These are phyloP conservation scores for Hypholoma sublateritium DNA, from an alignment of 768 basidiomycete genomes.

Conservation along the genomic window DNA sequence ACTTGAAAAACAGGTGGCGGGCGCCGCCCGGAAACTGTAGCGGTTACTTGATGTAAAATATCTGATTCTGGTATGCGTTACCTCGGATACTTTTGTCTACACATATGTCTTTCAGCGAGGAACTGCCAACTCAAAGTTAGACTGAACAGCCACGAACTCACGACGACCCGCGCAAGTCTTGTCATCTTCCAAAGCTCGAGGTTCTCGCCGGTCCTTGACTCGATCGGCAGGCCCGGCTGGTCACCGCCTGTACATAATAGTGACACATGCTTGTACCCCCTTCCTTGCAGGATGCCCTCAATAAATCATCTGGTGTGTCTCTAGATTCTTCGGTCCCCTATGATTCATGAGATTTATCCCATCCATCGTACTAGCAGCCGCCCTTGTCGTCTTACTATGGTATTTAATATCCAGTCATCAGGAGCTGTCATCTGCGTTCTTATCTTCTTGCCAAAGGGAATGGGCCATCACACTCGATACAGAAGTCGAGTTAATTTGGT, in stretches of 20 bases:
- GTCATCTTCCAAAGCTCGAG: too few species aligned
- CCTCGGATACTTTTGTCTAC: too few species aligned
- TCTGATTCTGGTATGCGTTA: too few species aligned
- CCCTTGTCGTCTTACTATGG: conserved; percentile 4
- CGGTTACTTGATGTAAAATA: too few species aligned
- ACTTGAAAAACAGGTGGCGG: too few species aligned
- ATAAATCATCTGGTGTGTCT: conserved; percentile 19
- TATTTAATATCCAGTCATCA: background rate
- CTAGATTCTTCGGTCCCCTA: background rate
- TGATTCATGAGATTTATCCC: background rate
- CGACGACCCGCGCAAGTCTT: too few species aligned
- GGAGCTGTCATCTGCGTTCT: background rate
- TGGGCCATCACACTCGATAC: conserved; percentile 28
- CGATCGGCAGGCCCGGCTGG: too few species aligned
- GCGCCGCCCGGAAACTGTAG: too few species aligned
- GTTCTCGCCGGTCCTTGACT: too few species aligned
- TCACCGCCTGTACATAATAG: background rate
- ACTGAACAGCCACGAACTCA: too few species aligned
- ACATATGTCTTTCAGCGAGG: too few species aligned
- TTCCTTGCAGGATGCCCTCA: conserved; percentile 2
- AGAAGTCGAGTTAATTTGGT: conserved; percentile 31
- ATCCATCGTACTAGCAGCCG: background rate
- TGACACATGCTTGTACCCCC: conserved; percentile 1
- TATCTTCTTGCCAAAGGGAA: conserved; percentile 20
- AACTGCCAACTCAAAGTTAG: too few species aligned